Evolutionary conservation across 2,329 filamentous ascomycete species (phyloP).

Genomic region (Hortaea sp.): DNA sequence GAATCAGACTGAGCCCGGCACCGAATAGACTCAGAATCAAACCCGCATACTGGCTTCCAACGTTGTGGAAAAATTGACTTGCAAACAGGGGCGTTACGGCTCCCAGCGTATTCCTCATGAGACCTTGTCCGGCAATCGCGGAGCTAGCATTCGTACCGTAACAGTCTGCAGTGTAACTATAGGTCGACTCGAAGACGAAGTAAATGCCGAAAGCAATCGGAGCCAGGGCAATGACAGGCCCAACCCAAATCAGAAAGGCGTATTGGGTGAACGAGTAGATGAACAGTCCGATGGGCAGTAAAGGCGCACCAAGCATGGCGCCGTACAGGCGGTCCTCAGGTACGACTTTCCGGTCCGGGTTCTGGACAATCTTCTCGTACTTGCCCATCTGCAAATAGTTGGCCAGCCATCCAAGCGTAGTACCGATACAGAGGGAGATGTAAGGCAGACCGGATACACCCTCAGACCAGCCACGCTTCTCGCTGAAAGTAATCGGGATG

Average conservation of each 20-base stretch:
- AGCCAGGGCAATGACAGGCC: slow-evolving; percentile 39
- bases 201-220: slow-evolving; percentile 45
- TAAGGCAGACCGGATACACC: slow-evolving; percentile 42
- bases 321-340: slow-evolving; percentile 41
- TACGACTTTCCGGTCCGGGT: slow-evolving; percentile 27
- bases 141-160: slow-evolving; percentile 38
- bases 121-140: slow-evolving; percentile 41
- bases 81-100: slow-evolving; percentile 44
- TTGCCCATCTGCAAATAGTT: slow-evolving; percentile 44
- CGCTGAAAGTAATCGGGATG: slow-evolving; percentile 41
- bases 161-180: slow-evolving; percentile 44
- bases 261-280: slow-evolving; percentile 48
- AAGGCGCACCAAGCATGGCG: slow-evolving; percentile 39
- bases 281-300: slow-evolving; percentile 40
- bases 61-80: slow-evolving; percentile 43
- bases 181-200: slow-evolving; percentile 40
- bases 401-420: slow-evolving; percentile 37
- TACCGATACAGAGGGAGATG: slow-evolving; percentile 41
- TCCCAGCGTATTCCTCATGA: slow-evolving; percentile 45
- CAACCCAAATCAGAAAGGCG: slow-evolving; percentile 39
- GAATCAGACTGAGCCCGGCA: slow-evolving; percentile 32
- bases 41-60: slow-evolving; percentile 44
- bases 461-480: slow-evolving; percentile 44
- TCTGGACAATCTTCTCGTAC: slow-evolving; percentile 33
- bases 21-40: slow-evolving; percentile 39